Conservation (phyloP, 495 filamentous ascomycete genomes). For the Neurospora terricola region DNA sequence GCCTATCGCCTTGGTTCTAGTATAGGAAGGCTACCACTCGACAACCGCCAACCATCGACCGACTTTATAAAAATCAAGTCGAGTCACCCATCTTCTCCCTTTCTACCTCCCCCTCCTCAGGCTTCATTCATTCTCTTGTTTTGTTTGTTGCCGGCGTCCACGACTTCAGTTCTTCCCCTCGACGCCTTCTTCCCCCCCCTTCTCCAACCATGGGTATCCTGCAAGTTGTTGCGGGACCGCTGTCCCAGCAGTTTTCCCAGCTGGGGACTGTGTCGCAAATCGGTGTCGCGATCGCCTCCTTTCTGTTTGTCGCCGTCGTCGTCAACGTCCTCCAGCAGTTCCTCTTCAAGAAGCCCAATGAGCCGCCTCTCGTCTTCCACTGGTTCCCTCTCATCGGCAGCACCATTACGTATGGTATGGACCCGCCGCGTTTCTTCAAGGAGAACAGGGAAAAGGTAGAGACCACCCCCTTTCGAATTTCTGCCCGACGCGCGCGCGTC, state of each 20-base stretch:
- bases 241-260: conserved; percentile 31
- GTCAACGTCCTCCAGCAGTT: conserved; percentile 61
- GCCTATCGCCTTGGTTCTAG: neutral
- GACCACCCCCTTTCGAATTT: neutral
- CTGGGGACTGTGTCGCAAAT: conserved; percentile 38
- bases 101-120: neutral
- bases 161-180: neutral
- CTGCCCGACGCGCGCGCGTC: neutral
- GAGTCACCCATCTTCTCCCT: neutral
- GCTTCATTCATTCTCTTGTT: neutral
- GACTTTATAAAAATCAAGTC: neutral
- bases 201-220: conserved; percentile 38
- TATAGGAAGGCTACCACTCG: neutral
- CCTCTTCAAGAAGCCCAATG: conserved; percentile 58
- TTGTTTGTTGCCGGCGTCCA: neutral
- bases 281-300: conserved; percentile 27
- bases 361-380: conserved; percentile 76
- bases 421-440: conserved; percentile 71
- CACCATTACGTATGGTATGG: conserved; percentile 73
- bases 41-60: conserved; percentile 1
- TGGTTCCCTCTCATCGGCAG: conserved; percentile 74
- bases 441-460: conserved; percentile 59
- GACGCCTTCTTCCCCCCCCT: neutral
- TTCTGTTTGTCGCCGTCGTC: conserved; percentile 46
- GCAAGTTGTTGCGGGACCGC: conserved; percentile 34